Evolutionary conservation across 1,284 basidiomycete genomes (phyloP).

Genomic region (Phylloboletellus chloephorus): DNA sequence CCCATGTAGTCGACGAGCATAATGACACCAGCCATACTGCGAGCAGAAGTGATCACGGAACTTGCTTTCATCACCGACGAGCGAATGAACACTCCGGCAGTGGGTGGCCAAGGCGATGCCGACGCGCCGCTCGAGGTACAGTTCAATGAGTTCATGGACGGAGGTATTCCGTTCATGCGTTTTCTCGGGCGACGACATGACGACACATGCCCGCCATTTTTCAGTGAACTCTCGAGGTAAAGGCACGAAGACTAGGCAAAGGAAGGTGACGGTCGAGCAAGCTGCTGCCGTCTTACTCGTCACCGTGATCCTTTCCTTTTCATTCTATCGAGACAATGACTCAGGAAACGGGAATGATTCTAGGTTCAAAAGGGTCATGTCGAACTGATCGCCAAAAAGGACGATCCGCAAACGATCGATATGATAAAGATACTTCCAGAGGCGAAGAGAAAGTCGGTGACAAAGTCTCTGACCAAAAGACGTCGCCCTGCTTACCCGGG

Average conservation of each 20-base stretch:
- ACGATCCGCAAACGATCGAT: slow-evolving; percentile 20
- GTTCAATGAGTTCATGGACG: slow-evolving; percentile 26
- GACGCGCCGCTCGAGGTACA: slow-evolving; percentile 19
- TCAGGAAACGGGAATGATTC: slow-evolving; percentile 2
- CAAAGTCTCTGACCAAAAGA: not conserved
- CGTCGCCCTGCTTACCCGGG: slow-evolving; percentile 5
- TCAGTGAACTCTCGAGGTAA: slow-evolving; percentile 26
- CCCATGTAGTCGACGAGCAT: not conserved
- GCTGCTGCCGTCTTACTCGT: slow-evolving; percentile 24
- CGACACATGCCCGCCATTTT: not conserved
- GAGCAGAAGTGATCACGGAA: slow-evolving; percentile 26
- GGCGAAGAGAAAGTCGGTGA: slow-evolving; percentile 24
- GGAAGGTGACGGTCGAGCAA: slow-evolving; percentile 22
- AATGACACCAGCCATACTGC: not conserved
- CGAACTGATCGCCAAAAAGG: slow-evolving; percentile 17
- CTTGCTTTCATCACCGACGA: slow-evolving; percentile 25
- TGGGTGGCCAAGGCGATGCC: not conserved
- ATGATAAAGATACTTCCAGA: slow-evolving; percentile 25
- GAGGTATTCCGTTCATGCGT: slow-evolving; percentile 16
- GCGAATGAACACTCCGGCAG: slow-evolving; percentile 1
- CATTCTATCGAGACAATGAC: not conserved
- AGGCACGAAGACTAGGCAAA: slow-evolving; percentile 19
- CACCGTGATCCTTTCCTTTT: slow-evolving; percentile 9
- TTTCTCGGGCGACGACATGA: not conserved
- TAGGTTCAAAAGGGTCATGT: slow-evolving; percentile 28